Conservation (phyloP, 2,329 filamentous ascomycete species). For the Neopestalotiopsis sp. region DNA sequence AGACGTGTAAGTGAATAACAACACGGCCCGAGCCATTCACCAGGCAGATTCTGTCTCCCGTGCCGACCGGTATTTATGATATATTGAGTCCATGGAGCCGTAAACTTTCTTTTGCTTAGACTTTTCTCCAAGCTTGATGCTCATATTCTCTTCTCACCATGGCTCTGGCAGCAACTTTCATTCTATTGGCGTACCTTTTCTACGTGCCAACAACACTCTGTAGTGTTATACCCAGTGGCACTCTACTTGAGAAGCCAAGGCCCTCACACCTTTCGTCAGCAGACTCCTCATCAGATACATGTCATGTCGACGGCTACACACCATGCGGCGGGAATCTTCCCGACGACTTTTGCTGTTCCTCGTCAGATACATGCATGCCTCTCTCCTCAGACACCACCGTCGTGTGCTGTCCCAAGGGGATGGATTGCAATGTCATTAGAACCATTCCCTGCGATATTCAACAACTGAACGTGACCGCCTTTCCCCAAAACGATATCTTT, state of each 20-base stretch:
- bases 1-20: conserved; percentile 13
- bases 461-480: conserved; percentile 21
- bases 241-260: not conserved
- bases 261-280: not conserved
- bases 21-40: conserved; percentile 4
- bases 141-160: not conserved
- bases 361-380: conserved; percentile 17
- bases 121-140: not conserved
- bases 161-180: not conserved
- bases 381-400: conserved; percentile 23
- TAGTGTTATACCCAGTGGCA: not conserved
- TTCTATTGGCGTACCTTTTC: not conserved
- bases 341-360: conserved; percentile 24
- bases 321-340: conserved; percentile 24
- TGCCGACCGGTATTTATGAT: not conserved
- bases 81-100: not conserved
- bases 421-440: conserved; percentile 19
- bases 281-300: not conserved
- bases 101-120: not conserved
- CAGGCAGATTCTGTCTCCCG: not conserved
- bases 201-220: not conserved
- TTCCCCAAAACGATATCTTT: conserved; percentile 19
- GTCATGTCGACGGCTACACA: conserved; percentile 16
- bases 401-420: conserved; percentile 24
- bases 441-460: conserved; percentile 24